Conservation (phyloP, 2,329 filamentous ascomycete species). For the Colletotrichum lupini region DNA sequence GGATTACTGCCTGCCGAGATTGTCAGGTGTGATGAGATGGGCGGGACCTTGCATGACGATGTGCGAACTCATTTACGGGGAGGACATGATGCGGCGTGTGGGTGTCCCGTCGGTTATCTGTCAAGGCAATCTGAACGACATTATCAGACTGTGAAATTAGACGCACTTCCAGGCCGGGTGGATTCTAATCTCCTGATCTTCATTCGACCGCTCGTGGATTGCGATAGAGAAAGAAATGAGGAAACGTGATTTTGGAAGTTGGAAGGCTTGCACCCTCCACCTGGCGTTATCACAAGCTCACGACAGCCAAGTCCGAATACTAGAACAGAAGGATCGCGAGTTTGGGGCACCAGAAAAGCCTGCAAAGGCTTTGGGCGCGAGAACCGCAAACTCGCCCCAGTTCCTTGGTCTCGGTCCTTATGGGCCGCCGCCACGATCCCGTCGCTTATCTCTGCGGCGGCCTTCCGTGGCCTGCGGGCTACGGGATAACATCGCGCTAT, state of each 20-base stretch:
- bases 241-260: not conserved
- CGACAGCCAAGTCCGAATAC: no score
- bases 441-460: constrained; percentile 21
- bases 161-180: not conserved
- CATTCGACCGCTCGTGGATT: not conserved
- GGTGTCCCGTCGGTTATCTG: not conserved
- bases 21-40: constrained; percentile 28
- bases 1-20: constrained; percentile 6
- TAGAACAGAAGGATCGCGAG: not conserved
- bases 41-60: not conserved
- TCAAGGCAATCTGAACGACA: not conserved
- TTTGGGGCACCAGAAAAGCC: not conserved
- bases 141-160: not conserved
- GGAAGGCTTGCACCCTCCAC: no score
- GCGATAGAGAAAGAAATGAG: not conserved
- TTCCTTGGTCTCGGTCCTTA: not conserved
- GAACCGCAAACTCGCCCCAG: not conserved
- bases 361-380: not conserved
- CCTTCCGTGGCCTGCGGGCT: no score
- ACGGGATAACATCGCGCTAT: no score
- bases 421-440: not conserved
- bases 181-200: not conserved
- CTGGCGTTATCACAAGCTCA: not conserved
- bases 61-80: not conserved
- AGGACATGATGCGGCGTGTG: not conserved